A percentile compares a stretch with the other conserved stretches of the same genome.
Evolutionary conservation across 495 filamentous ascomycete genomes (phyloP).

Genomic region (Articulospora tetracladia): DNA sequence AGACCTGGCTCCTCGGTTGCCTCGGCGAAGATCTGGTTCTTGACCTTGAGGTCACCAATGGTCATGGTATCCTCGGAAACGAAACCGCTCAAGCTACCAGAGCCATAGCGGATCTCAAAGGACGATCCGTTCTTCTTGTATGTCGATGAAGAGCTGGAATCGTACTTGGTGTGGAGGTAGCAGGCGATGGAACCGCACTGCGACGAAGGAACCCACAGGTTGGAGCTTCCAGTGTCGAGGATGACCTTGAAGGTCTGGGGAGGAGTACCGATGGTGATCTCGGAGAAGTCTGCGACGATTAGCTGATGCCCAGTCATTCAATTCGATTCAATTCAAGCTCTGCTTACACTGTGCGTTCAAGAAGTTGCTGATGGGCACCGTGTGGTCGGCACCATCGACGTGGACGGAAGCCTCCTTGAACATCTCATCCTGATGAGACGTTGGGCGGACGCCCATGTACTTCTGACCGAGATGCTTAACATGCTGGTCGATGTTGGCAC

Average conservation of each 20-base stretch:
- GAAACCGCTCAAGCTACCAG: conserved; percentile 90
- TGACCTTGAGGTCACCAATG: conserved; percentile 85
- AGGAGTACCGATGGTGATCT: conserved; percentile 88
- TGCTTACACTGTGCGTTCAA: conserved; percentile 95
- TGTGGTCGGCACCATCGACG: conserved; percentile 59
- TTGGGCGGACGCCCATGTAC: conserved; percentile 84
- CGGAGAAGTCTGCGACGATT: conserved; percentile 77
- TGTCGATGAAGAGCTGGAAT: conserved; percentile 83
- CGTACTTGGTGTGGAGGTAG: conserved; percentile 96
- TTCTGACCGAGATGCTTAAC: conserved; percentile 79
- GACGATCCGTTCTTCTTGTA: conserved; percentile 88
- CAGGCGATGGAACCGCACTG: conserved; percentile 95
- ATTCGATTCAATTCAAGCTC: not conserved
- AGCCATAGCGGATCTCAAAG: conserved; percentile 96
- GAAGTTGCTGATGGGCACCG: conserved; percentile 93
- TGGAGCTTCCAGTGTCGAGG: conserved; percentile 97
- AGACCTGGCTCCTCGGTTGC: conserved; percentile 91
- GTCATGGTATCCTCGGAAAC: conserved; percentile 80
- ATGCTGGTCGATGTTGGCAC: conserved; percentile 79
- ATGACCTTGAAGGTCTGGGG: conserved; percentile 97
- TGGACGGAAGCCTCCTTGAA: conserved; percentile 74
- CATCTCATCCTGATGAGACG: conserved; percentile 64
- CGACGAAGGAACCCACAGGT: conserved; percentile 94
- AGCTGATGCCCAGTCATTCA: conserved; percentile 17
- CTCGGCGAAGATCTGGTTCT: conserved; percentile 92